phyloP scores from a whole-genome alignment of 352 stramenopile species.

The Paralagenidium karlingii region DNA sequence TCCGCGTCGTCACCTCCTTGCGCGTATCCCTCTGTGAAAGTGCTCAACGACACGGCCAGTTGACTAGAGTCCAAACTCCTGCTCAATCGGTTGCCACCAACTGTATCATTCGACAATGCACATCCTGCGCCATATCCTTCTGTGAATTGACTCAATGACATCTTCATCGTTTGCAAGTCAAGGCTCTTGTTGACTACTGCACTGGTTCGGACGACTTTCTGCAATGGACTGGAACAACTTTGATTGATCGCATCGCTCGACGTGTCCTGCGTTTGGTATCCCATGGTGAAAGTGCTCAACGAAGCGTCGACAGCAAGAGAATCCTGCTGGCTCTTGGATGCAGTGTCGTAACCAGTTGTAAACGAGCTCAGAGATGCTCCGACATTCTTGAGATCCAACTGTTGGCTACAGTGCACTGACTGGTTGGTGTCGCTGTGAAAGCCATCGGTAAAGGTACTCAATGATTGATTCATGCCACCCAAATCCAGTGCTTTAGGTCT shows the following conservation, averaged over 20 bases:
- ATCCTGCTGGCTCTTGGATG: background rate
- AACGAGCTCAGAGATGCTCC: constrained; percentile 23
- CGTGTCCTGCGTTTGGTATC: constrained; percentile 1
- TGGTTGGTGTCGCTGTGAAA: too few relatives aligned
- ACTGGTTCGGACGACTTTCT: too few relatives aligned
- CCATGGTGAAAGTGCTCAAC: constrained; percentile 19
- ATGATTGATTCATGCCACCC: constrained; percentile 5
- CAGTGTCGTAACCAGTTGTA: constrained; percentile 18
- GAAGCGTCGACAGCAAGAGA: constrained; percentile 12
- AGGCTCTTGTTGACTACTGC: background rate
- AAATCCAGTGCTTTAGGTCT: background rate
- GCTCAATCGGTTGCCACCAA: background rate
- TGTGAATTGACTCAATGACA: constrained; percentile 8
- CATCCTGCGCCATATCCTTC: constrained; percentile 6
- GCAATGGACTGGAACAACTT: too few relatives aligned
- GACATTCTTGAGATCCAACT: constrained; percentile 9
- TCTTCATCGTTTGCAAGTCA: background rate
- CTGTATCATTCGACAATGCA: background rate
- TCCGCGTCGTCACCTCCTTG: background rate
- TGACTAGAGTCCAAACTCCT: background rate
- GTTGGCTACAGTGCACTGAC: too few relatives aligned
- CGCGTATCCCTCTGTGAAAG: background rate
- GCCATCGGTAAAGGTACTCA: constrained; percentile 2
- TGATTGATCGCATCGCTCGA: too few relatives aligned
- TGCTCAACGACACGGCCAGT: background rate